A percentile compares a stretch with the other conserved stretches of the same genome.
Conservation (phyloP, 306 rosid species). For the Ormosia semicastrata region DNA sequence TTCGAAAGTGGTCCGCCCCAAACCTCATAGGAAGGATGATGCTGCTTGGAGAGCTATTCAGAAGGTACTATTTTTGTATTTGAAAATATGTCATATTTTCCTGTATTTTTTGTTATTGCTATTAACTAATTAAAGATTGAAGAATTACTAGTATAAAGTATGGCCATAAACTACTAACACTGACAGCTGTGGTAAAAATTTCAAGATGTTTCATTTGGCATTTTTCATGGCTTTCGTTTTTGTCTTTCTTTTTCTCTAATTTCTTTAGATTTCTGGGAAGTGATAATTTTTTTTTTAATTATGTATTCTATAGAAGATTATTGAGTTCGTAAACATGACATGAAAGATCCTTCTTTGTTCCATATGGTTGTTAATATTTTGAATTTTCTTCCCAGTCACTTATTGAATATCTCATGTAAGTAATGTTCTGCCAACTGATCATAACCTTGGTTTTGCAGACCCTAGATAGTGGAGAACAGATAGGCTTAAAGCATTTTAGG, state of each 20-base stretch:
- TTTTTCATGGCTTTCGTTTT: not conserved
- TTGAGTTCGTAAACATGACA: conserved; percentile 7
- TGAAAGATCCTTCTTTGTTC: conserved; percentile 1
- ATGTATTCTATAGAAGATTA: not conserved
- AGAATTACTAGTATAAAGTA: conserved; percentile 1
- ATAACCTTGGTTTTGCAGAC: conserved; percentile 57
- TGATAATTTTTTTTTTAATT: not conserved
- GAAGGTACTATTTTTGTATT: conserved; percentile 48
- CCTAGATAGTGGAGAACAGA: conserved; percentile 67
- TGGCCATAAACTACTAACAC: not conserved
- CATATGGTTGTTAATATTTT: not conserved
- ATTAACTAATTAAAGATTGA: not conserved
- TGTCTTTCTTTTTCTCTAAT: not conserved
- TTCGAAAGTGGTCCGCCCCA: conserved; percentile 82
- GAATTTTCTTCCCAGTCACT: conserved; percentile 9
- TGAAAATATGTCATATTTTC: not conserved
- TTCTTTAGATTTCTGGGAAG: not conserved
- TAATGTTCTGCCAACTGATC: conserved; percentile 21
- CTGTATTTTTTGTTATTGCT: not conserved
- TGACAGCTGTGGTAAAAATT: not conserved
- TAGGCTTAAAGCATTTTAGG: conserved; percentile 82
- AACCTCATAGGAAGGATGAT: conserved; percentile 83
- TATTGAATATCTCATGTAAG: not conserved
- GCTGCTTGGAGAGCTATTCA: conserved; percentile 79
- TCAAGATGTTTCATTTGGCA: not conserved